Evolutionary conservation across 148 eudicot genomes (phyloP).

Genomic region (Pharnaceum exiguum): DNA sequence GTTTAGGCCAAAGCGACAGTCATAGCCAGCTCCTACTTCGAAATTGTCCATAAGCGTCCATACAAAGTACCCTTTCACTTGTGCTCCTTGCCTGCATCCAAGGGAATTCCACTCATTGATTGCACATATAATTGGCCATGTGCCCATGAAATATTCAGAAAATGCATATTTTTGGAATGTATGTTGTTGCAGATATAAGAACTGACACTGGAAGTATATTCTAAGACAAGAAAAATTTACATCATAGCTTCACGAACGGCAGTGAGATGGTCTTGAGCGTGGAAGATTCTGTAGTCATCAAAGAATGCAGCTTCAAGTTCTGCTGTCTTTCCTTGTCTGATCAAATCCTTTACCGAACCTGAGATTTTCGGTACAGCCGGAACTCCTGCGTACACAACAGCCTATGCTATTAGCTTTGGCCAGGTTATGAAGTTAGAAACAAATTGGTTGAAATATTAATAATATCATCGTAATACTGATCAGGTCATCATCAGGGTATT

Average conservation of each 20-base stretch:
- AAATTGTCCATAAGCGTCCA: conserved; percentile 12
- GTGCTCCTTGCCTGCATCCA: conserved; percentile 6
- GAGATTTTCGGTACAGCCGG: background rate
- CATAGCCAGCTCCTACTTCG: conserved; percentile 6
- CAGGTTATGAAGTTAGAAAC: too few relatives aligned
- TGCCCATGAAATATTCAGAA: too few relatives aligned
- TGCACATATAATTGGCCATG: too few relatives aligned
- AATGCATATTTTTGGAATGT: too few relatives aligned
- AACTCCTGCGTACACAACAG: too few relatives aligned
- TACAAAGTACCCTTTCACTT: conserved; percentile 14
- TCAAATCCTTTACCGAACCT: background rate
- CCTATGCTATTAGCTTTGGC: too few relatives aligned
- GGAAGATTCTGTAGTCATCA: conserved; percentile 1
- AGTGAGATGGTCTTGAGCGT: background rate
- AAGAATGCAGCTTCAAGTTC: background rate
- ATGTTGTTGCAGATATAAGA: too few relatives aligned
- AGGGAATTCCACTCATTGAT: too few relatives aligned
- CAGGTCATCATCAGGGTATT: too few relatives aligned
- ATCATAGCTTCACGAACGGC: conserved; percentile 8
- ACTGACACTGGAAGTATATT: too few relatives aligned
- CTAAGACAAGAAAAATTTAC: background rate
- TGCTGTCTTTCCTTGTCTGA: background rate
- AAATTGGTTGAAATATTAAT: too few relatives aligned
- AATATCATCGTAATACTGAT: too few relatives aligned
- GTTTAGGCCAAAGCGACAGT: conserved; percentile 7